Conservation (phyloP, 192 early-diverging fungal genomes). For the Spizellomyces punctatus region DNA sequence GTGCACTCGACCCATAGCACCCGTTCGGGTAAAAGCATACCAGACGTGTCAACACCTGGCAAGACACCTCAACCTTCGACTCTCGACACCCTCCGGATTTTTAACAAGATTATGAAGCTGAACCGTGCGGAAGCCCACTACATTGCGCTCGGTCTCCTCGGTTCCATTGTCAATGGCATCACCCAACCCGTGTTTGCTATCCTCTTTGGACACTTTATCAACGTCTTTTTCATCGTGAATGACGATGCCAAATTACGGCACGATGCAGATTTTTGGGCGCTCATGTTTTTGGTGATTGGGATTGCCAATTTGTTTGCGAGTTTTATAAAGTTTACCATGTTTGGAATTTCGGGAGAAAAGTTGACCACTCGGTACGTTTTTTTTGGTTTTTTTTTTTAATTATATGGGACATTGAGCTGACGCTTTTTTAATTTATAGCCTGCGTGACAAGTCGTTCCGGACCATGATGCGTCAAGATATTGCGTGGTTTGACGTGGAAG, state of each 20-base stretch:
- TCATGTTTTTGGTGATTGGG: slow-evolving; percentile 65
- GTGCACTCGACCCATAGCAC: slow-evolving; percentile 10
- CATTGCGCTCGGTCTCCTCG: slow-evolving; percentile 61
- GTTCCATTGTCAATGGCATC: slow-evolving; percentile 68
- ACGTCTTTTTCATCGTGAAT: slow-evolving; percentile 26
- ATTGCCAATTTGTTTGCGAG: slow-evolving; percentile 58
- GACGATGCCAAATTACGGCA: slow-evolving; percentile 1
- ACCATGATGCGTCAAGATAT: slow-evolving; percentile 86
- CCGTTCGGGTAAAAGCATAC: not conserved
- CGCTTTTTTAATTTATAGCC: not conserved
- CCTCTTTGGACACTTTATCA: slow-evolving; percentile 44
- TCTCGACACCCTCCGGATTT: slow-evolving; percentile 15
- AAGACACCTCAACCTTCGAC: not conserved
- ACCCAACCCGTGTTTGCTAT: slow-evolving; percentile 81
- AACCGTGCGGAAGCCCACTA: slow-evolving; percentile 41
- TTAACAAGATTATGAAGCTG: slow-evolving; percentile 39
- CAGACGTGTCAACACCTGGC: not conserved
- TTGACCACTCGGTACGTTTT: slow-evolving; percentile 56
- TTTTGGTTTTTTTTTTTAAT: not conserved
- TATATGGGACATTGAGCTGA: not conserved
- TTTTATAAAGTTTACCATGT: slow-evolving; percentile 58
- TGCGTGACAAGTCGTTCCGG: slow-evolving; percentile 66
- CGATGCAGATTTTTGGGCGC: slow-evolving; percentile 55
- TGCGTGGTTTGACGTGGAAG: slow-evolving; percentile 75
- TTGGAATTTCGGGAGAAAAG: slow-evolving; percentile 68